Percentiles rank a stretch among this genome's conserved stretches.
These are phyloP conservation scores for Lathyrus oleraceus DNA, from an alignment of 306 rosid genomes.

Conservation along the genomic window DNA sequence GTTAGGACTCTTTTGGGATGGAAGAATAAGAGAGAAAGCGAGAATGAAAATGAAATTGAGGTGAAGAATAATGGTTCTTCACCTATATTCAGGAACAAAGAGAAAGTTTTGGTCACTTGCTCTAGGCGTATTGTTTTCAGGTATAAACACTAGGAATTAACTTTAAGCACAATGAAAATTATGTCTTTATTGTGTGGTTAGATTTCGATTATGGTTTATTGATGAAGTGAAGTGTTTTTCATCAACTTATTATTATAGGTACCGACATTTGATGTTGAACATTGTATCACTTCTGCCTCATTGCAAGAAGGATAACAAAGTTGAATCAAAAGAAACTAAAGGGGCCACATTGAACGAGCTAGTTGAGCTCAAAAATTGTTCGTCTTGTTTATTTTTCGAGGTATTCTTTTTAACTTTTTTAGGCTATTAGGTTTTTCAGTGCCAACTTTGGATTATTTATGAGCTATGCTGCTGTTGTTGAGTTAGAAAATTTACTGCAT, in stretches of 20 bases:
- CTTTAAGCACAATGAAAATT: neutral
- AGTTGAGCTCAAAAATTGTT: conserved; percentile 77
- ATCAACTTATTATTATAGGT: conserved; percentile 42
- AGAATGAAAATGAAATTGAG: conserved; percentile 32
- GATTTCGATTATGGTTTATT: neutral
- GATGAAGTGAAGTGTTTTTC: neutral
- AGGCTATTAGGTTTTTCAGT: neutral
- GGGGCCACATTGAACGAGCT: conserved; percentile 88
- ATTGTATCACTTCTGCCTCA: conserved; percentile 85
- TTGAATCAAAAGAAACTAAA: conserved; percentile 81
- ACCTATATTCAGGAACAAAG: conserved; percentile 72
- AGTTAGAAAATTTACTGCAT: too few species aligned
- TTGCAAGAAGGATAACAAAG: conserved; percentile 91
- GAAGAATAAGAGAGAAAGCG: conserved; percentile 52
- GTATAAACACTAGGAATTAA: conserved; percentile 32
- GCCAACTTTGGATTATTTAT: neutral
- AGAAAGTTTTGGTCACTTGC: conserved; percentile 87
- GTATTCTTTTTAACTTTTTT: conserved; percentile 32
- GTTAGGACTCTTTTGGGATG: conserved; percentile 76
- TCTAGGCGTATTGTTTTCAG: conserved; percentile 89
- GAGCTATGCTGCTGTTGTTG: too few species aligned
- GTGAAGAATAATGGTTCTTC: conserved; percentile 32
- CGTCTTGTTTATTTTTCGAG: conserved; percentile 90
- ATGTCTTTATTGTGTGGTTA: neutral
- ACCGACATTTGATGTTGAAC: conserved; percentile 93